Conservation (phyloP, 768 basidiomycete genomes). For the Rhizopogon vesiculosus region DNA sequence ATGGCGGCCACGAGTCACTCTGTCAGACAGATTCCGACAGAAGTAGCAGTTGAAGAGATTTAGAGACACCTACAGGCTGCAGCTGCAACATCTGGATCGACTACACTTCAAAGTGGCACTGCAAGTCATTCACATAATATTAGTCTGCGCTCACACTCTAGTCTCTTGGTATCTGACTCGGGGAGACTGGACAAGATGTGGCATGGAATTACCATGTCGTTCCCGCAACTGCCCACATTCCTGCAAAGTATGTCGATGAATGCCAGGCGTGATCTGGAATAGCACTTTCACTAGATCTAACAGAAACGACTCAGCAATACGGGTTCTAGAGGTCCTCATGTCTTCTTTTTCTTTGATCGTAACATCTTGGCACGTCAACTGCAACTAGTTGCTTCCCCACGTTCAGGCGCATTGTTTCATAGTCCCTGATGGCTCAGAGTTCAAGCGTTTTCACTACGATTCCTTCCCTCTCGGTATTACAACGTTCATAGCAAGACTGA, state of each 20-base stretch:
- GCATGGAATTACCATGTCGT: constrained; percentile 86
- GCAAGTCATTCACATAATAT: constrained; percentile 49
- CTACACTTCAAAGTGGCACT: not conserved
- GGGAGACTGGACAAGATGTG: constrained; percentile 81
- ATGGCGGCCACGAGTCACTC: too few relatives aligned
- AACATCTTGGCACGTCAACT: constrained; percentile 48
- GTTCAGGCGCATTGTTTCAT: not conserved
- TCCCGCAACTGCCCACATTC: constrained; percentile 81
- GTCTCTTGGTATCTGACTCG: constrained; percentile 53
- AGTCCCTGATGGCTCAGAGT: constrained; percentile 92
- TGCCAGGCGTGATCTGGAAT: constrained; percentile 40
- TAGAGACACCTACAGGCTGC: too few relatives aligned
- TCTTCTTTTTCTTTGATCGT: constrained; percentile 55
- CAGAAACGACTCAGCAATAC: constrained; percentile 86
- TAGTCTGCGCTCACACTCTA: constrained; percentile 55
- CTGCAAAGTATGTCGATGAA: constrained; percentile 59
- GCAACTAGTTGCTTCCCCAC: not conserved
- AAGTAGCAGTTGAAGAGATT: too few relatives aligned
- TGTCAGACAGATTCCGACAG: too few relatives aligned
- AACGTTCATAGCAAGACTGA: constrained; percentile 75
- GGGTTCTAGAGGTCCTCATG: constrained; percentile 84
- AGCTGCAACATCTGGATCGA: not conserved
- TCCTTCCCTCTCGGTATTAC: constrained; percentile 77
- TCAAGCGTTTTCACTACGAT: constrained; percentile 88
- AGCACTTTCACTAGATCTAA: constrained; percentile 88